These are phyloP conservation scores for Microsporum audouinii DNA, from an alignment of 2,329 filamentous ascomycete species.

Conservation along the genomic window DNA sequence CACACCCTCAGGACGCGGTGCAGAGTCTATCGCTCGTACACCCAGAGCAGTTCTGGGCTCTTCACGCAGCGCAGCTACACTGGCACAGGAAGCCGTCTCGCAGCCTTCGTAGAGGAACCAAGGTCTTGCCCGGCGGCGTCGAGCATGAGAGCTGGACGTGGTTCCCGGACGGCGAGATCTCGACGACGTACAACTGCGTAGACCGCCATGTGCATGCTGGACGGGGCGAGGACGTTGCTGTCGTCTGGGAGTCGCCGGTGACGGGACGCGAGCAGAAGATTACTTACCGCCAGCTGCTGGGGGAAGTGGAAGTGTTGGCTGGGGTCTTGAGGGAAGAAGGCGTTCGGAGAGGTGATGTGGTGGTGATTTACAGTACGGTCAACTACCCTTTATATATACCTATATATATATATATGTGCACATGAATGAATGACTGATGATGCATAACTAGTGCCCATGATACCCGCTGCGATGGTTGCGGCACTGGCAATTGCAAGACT, in stretches of 20 bases:
- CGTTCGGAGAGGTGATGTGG: conserved; percentile 70
- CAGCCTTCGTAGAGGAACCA: conserved; percentile 49
- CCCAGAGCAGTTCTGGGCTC: conserved; percentile 62
- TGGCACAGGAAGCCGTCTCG: conserved; percentile 68
- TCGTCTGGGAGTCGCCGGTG: conserved; percentile 82
- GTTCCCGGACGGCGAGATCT: conserved; percentile 82
- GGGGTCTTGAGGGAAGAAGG: conserved; percentile 73
- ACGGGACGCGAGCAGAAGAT: conserved; percentile 58
- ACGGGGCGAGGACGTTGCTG: conserved; percentile 60
- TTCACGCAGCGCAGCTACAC: conserved; percentile 60
- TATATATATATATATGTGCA: background rate
- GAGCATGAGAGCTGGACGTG: conserved; percentile 71
- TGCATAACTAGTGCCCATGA: conserved; percentile 70
- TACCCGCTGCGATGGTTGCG: conserved; percentile 75
- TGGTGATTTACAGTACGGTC: conserved; percentile 71
- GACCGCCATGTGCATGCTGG: conserved; percentile 77
- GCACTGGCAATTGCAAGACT: conserved; percentile 71
- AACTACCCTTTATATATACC: background rate
- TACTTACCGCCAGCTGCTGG: conserved; percentile 63
- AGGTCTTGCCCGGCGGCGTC: conserved; percentile 49
- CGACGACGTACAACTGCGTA: conserved; percentile 82
- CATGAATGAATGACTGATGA: conserved; percentile 6
- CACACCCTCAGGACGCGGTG: conserved; percentile 39
- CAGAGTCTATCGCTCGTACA: conserved; percentile 50
- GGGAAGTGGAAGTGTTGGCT: conserved; percentile 70